phyloP scores from a whole-genome alignment of 805 yeast species.

The Starmerella scarabaei region DNA sequence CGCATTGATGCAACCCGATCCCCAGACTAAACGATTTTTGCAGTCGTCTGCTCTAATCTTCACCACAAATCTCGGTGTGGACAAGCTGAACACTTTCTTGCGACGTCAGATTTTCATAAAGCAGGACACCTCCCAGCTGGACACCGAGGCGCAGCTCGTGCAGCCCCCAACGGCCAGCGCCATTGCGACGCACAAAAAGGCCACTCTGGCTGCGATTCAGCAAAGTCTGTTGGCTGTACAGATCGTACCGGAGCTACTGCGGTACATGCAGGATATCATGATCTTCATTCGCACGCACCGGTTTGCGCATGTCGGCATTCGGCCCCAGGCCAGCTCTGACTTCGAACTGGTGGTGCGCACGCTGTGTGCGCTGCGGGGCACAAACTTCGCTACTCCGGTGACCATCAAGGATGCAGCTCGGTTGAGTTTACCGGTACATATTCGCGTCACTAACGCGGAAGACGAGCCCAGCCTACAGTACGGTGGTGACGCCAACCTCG shows the following conservation, averaged over 20 bases:
- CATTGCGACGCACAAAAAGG: not conserved
- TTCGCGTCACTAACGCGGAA: constrained; percentile 30
- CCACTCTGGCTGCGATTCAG: not conserved
- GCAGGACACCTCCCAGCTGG: constrained; percentile 6
- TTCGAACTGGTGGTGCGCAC: constrained; percentile 31
- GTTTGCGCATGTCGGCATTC: constrained; percentile 40
- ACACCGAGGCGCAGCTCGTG: constrained; percentile 8
- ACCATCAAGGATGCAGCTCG: constrained; percentile 40
- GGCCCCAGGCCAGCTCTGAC: constrained; percentile 36
- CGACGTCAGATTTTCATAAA: constrained; percentile 13
- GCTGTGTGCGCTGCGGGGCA: constrained; percentile 33
- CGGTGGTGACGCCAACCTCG: constrained; percentile 40
- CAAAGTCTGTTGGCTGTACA: constrained; percentile 20
- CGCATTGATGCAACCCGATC: constrained; percentile 8
- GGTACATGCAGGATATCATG: constrained; percentile 46
- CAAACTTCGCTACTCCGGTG: constrained; percentile 39
- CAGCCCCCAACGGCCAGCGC: not conserved
- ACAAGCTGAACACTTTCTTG: constrained; percentile 9
- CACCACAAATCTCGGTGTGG: constrained; percentile 5
- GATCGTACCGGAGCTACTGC: constrained; percentile 38
- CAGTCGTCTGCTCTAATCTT: constrained; percentile 5
- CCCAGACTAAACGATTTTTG: not conserved
- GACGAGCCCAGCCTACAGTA: constrained; percentile 43
- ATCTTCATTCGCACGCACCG: constrained; percentile 43
- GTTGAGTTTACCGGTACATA: constrained; percentile 37